These are phyloP conservation scores for Cladosporium austrohemisphaericum DNA, from an alignment of 2,329 filamentous ascomycete genomes.

Conservation along the genomic window DNA sequence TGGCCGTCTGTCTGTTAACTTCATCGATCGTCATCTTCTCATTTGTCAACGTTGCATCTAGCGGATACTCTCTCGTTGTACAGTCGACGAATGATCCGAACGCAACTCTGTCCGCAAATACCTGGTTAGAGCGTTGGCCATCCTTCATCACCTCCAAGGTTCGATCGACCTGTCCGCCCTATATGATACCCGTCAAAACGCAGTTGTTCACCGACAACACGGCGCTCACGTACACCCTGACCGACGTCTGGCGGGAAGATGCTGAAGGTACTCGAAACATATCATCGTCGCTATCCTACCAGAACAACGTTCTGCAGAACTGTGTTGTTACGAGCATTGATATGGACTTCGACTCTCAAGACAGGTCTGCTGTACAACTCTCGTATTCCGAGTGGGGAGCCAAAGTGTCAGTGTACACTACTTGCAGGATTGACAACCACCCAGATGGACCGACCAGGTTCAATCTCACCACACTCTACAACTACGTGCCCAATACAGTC, in stretches of 20 bases:
- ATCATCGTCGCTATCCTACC: slow-evolving; percentile 18
- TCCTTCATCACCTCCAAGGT: slow-evolving; percentile 17
- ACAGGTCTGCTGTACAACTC: slow-evolving; percentile 14
- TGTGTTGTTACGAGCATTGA: slow-evolving; percentile 16
- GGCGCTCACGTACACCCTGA: slow-evolving; percentile 19
- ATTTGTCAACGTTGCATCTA: slow-evolving; percentile 18
- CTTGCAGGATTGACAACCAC: slow-evolving; percentile 13
- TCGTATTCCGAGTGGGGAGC: slow-evolving; percentile 14
- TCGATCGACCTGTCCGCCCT: slow-evolving; percentile 17
- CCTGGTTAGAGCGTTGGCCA: slow-evolving; percentile 11
- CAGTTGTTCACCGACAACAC: slow-evolving; percentile 21
- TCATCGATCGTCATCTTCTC: slow-evolving; percentile 19
- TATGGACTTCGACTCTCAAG: slow-evolving; percentile 7
- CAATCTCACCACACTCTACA: slow-evolving; percentile 17
- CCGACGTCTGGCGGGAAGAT: slow-evolving; percentile 13
- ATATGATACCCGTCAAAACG: slow-evolving; percentile 12
- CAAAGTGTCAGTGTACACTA: slow-evolving; percentile 10
- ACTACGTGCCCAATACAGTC: slow-evolving; percentile 14
- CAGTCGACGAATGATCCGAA: slow-evolving; percentile 15
- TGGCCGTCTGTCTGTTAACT: too few species aligned
- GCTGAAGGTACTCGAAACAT: not conserved
- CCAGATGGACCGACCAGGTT: slow-evolving; percentile 6
- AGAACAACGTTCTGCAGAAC: slow-evolving; percentile 18
- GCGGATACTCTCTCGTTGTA: slow-evolving; percentile 16
- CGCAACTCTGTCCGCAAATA: slow-evolving; percentile 7